Evolutionary conservation across 2,329 filamentous ascomycete genomes (phyloP).

Genomic region (Tolypocladium paradoxum): DNA sequence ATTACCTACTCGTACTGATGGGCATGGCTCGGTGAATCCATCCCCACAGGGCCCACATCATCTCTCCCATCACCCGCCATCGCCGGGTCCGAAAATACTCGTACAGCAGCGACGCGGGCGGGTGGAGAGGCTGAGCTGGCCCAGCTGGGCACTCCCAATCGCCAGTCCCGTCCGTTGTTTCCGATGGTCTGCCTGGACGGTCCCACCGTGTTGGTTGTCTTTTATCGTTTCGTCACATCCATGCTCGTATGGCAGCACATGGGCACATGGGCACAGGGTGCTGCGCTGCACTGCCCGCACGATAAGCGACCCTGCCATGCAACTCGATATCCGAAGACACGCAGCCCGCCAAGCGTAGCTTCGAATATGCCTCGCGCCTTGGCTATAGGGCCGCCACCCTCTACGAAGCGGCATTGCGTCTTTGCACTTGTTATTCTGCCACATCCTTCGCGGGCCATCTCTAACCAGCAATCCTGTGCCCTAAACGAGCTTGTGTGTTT

Average conservation of each 20-base stretch:
- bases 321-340: neutral
- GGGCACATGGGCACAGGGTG: neutral
- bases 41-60: too few relatives aligned
- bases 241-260: neutral
- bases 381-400: neutral
- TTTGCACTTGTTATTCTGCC: neutral
- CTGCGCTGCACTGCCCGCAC: neutral
- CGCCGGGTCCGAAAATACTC: neutral
- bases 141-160: neutral
- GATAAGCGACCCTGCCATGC: neutral
- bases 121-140: neutral
- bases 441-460: neutral
- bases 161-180: neutral
- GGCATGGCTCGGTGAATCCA: neutral
- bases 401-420: neutral
- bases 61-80: neutral
- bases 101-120: neutral
- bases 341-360: neutral
- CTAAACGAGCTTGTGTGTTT: neutral
- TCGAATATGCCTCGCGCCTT: too few relatives aligned
- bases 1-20: too few relatives aligned
- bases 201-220: neutral
- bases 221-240: neutral
- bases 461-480: neutral
- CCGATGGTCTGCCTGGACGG: neutral